Base-by-base conservation (phyloP, 1,284 basidiomycete species). In the Ustilago hordei region DNA sequence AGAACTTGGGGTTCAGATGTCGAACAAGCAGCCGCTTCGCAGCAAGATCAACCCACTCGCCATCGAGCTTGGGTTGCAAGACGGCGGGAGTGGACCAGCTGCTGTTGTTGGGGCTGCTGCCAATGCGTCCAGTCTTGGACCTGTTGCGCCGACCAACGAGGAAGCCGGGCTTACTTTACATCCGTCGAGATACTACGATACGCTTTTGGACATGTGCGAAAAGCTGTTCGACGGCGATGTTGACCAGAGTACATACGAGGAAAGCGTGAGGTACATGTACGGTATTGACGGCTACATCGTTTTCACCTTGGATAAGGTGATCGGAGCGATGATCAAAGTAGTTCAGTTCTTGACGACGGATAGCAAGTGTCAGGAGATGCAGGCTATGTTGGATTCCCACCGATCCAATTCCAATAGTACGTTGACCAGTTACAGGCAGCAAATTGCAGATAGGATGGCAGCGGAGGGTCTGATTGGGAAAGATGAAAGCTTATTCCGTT, bases 231-330 rank as follows among this genome's bases (percentile, higher is more conserved):
- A 95, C 82, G 92, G 91, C 70, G 95, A 98, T 84, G 89, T 98
- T 73, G 96, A 98, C 87, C 93, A 92, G 83, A 88, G 90, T 35
- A 91, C 91, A 19, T 98, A 95, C 84, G 97, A 99, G 86, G 96
- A 99, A 86, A 93, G 94, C 81, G 91, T 97, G 89, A 89, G 97
- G 69, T 94, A 93, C 90, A 95, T 99, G 90, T 98, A 96, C 88
- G 94, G 95, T 38, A 95, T 92, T 77, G 93, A 95, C 89, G 95
- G 95, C 80, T 96, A 93, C 86, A 92, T 92, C 82, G 90, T 93
- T 83, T 97, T 96, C 85, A 97, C 95, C 0, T 88, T 97, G n/a
- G 95, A 98, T 88, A 95, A 96, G 86, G 89, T 96, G 56, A 91
- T 96, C 61, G 92, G 92, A 3, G 81, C 80, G 23, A 64, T 86